Evolutionary conservation across 495 filamentous ascomycete genomes (phyloP).

Genomic region (Staphylotrichum longicolle): DNA sequence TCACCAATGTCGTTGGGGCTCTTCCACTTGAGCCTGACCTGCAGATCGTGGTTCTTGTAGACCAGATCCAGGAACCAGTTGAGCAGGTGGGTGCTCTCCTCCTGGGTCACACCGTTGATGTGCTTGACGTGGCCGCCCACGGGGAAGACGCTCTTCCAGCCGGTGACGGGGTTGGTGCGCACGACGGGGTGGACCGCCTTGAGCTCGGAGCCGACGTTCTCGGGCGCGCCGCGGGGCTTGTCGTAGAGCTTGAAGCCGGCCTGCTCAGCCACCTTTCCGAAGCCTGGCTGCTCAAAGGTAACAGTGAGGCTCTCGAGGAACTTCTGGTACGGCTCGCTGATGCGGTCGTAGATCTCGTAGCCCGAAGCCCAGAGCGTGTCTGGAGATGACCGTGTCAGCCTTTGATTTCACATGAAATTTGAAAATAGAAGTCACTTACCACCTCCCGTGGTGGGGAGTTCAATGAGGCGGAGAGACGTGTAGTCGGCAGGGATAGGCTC

Average conservation of each 20-base stretch:
- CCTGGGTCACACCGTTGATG: slow-evolving; percentile 63
- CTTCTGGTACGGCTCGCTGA: slow-evolving; percentile 61
- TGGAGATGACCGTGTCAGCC: background rate
- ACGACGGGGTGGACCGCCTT: slow-evolving; percentile 65
- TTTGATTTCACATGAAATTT: no score
- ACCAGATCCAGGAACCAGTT: slow-evolving; percentile 59
- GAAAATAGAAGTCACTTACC: slow-evolving; percentile 40
- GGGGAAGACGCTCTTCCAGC: slow-evolving; percentile 71
- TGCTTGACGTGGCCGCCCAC: slow-evolving; percentile 59
- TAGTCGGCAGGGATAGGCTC: slow-evolving; percentile 65
- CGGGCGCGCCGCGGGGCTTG: slow-evolving; percentile 57
- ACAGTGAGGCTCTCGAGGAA: slow-evolving; percentile 67
- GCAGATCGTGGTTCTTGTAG: slow-evolving; percentile 70
- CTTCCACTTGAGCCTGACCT: slow-evolving; percentile 65
- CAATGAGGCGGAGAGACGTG: slow-evolving; percentile 55
- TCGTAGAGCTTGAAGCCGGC: slow-evolving; percentile 57
- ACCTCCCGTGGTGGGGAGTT: slow-evolving; percentile 64
- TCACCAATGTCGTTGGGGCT: slow-evolving; percentile 56
- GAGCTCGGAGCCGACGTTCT: slow-evolving; percentile 61
- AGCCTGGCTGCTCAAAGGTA: slow-evolving; percentile 60
- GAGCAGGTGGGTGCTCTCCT: slow-evolving; percentile 60
- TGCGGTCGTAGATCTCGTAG: slow-evolving; percentile 72
- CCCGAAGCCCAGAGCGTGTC: slow-evolving; percentile 62
- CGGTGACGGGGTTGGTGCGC: slow-evolving; percentile 74
- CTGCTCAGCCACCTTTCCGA: slow-evolving; percentile 52